These are phyloP conservation scores for Cucurbita moschata DNA, from an alignment of 306 rosid genomes.

Conservation along the genomic window DNA sequence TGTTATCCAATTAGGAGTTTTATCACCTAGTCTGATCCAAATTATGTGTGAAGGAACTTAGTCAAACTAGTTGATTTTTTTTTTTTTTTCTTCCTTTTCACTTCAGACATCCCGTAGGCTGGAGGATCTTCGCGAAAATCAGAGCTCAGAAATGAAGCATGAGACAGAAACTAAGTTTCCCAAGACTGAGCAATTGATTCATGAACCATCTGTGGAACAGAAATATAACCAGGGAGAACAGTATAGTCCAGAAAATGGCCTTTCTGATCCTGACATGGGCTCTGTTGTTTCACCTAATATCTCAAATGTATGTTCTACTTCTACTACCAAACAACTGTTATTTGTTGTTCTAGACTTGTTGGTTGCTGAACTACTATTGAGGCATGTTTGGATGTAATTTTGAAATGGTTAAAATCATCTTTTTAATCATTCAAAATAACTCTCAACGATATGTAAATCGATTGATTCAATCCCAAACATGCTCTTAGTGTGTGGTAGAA, in stretches of 20 bases:
- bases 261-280: no score
- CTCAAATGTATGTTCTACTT: neutral
- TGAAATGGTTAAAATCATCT: neutral
- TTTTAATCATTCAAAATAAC: neutral
- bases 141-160: neutral
- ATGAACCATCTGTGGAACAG: neutral
- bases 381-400: neutral
- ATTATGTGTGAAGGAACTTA: neutral
- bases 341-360: neutral
- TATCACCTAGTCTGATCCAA: neutral
- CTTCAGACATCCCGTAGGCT: neutral
- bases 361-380: neutral
- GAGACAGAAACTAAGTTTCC: neutral
- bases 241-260: neutral
- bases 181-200: neutral
- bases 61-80: neutral
- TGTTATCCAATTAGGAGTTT: neutral
- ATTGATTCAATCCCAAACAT: neutral
- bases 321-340: neutral
- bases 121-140: neutral
- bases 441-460: neutral
- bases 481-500: neutral
- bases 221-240: neutral
- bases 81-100: neutral
- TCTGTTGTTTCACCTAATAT: neutral